Percentiles rank a stretch among this genome's conserved stretches.
Evolutionary conservation across 164 flowering plant species (phyloP).

Genomic region (Akebia trifoliata): DNA sequence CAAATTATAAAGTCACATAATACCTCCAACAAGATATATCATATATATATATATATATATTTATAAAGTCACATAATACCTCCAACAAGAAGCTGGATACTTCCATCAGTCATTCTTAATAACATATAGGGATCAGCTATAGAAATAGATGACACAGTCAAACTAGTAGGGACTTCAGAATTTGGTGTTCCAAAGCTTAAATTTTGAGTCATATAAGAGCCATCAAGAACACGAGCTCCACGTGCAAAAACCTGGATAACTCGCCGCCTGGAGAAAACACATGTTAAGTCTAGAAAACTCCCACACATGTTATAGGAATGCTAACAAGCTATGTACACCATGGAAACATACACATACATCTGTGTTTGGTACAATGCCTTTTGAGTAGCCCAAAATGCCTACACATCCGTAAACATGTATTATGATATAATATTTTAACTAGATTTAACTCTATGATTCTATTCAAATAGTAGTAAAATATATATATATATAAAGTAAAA

Average conservation of each 20-base stretch:
- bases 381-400: no score
- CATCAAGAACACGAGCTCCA: conserved; percentile 94
- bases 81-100: conserved; percentile 92
- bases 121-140: conserved; percentile 96
- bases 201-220: conserved; percentile 94
- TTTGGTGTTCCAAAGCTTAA: conserved; percentile 51
- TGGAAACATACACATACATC: no score
- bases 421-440: no score
- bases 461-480: no score
- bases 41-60: no score
- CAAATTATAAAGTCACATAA: neutral
- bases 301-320: neutral
- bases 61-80: conserved; percentile 47
- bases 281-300: neutral
- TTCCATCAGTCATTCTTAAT: conserved; percentile 89
- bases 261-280: conserved; percentile 57
- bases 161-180: conserved; percentile 57
- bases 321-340: no score
- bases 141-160: conserved; percentile 56
- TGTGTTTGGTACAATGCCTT: no score
- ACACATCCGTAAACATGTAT: no score
- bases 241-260: conserved; percentile 85
- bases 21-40: no score
- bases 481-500: no score
- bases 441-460: no score